Evolutionary conservation across 148 eudicot genomes (phyloP), one percentile per base, ranked within the genome.

Genomic region (Gaultheria prostrata): DNA sequence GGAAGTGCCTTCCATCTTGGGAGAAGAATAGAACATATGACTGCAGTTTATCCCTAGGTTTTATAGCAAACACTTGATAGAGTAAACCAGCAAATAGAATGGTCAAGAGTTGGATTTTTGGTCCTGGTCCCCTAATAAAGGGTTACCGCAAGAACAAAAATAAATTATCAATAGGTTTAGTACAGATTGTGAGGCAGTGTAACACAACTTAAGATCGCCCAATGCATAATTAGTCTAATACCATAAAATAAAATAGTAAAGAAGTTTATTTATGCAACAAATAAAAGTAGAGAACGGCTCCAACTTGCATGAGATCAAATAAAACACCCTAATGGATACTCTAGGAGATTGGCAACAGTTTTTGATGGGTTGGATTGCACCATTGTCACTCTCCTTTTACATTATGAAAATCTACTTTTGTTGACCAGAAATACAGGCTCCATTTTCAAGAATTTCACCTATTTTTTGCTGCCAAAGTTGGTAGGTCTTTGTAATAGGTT

Each of bases 21-120:
- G 75, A 70, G 21, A 30, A 70, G 75, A 59, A 70, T 70, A 32
- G 45, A 70, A 70, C 75, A 70, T 17, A 70, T 20, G 33, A 70
- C 3, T 30, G 45, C 6, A 71, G 76, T 33, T 33, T 18, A 71
- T 21, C 28, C 45, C 30, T 45, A 20, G 6, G 77, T 43, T 74
- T 73, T 65, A 59, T 7, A 35, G 49, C 49, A 5, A 43, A 14
- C 10, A 10, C 14, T 20, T 43, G 77, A 43, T n/a, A n/a, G 70
- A 10, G 32, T 63, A 43, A 20, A 45, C 77, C 77, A 74, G 10
- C 49, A 39, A 74, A 39, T 43, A 45, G 53, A 72, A 21, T 35
- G 48, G 49, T 33, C 26, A 39, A 72, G 76, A 43, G 50, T 45
- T 45, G 50, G 50, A 45, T 74, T 26, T 28, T 17, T 43, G 50